Evolutionary conservation across 1,139 yeast species (phyloP).

Genomic region (Taphrina communis): DNA sequence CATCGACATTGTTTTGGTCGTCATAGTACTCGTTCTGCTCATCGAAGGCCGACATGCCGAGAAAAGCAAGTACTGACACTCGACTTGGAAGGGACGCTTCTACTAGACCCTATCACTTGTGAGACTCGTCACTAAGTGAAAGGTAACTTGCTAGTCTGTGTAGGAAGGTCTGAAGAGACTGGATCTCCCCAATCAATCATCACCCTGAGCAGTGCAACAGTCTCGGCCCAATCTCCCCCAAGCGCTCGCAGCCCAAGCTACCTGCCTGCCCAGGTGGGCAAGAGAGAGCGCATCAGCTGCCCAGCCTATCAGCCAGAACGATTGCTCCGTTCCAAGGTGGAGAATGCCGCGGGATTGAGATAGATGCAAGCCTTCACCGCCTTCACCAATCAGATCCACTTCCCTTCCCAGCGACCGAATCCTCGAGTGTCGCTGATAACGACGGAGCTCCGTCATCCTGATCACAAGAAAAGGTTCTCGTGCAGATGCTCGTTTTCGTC

Average conservation of each 20-base stretch:
- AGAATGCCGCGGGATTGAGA: slow-evolving; percentile 8
- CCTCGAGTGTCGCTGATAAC: neutral
- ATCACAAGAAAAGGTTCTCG: neutral
- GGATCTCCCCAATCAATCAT: neutral
- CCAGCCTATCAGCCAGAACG: slow-evolving; percentile 1
- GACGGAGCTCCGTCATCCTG: slow-evolving; percentile 2
- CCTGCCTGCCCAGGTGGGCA: too few species aligned
- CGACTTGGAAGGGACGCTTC: neutral
- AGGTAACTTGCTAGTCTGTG: too few species aligned
- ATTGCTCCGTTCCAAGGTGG: neutral
- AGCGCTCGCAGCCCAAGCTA: too few species aligned
- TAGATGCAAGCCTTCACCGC: too few species aligned
- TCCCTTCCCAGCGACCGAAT: neutral
- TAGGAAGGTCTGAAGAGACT: neutral
- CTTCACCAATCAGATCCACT: neutral
- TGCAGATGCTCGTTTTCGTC: neutral
- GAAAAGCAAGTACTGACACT: neutral
- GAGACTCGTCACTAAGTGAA: too few species aligned
- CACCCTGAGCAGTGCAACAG: too few species aligned
- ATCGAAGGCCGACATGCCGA: slow-evolving; percentile 32
- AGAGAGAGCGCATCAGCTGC: neutral
- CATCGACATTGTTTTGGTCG: slow-evolving; percentile 38
- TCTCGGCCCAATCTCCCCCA: too few species aligned
- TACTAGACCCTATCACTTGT: too few species aligned
- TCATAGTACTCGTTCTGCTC: slow-evolving; percentile 30